These are phyloP conservation scores for Mucor circinelloides DNA, from an alignment of 371 early-diverging fungal species.

Conservation along the genomic window DNA sequence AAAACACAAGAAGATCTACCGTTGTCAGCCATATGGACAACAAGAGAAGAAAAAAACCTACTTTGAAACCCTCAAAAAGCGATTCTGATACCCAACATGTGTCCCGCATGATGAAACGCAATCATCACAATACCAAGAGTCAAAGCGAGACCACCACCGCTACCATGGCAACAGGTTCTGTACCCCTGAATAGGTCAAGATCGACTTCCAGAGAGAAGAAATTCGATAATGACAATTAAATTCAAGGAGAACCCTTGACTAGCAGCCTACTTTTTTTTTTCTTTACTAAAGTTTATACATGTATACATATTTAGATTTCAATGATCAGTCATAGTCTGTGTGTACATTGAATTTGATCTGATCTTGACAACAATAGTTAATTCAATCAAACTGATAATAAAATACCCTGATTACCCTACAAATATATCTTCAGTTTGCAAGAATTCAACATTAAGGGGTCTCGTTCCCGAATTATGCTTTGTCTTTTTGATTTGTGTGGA, in stretches of 20 bases:
- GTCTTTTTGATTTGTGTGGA: not conserved
- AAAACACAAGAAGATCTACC: constrained; percentile 4
- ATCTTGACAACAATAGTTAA: not conserved
- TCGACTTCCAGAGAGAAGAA: constrained; percentile 5
- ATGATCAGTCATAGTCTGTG: not conserved
- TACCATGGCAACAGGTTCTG: not conserved
- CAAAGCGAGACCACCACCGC: not conserved
- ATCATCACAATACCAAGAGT: not conserved
- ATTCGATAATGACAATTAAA: not conserved
- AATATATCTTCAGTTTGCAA: not conserved
- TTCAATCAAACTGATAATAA: not conserved
- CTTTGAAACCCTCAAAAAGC: constrained; percentile 15
- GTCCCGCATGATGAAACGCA: not conserved
- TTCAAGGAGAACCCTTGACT: not conserved
- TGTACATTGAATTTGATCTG: not conserved
- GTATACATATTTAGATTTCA: too few relatives aligned
- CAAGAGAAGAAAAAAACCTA: not conserved
- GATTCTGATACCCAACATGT: constrained; percentile 14
- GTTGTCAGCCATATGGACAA: not conserved
- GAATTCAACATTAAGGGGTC: too few relatives aligned
- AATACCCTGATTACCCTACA: not conserved
- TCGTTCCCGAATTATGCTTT: not conserved
- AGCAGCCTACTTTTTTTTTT: not conserved
- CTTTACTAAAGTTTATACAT: not conserved
- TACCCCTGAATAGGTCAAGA: not conserved